These are phyloP conservation scores for Metschnikowia shivogae DNA, from an alignment of 805 yeast genomes.

Conservation along the genomic window DNA sequence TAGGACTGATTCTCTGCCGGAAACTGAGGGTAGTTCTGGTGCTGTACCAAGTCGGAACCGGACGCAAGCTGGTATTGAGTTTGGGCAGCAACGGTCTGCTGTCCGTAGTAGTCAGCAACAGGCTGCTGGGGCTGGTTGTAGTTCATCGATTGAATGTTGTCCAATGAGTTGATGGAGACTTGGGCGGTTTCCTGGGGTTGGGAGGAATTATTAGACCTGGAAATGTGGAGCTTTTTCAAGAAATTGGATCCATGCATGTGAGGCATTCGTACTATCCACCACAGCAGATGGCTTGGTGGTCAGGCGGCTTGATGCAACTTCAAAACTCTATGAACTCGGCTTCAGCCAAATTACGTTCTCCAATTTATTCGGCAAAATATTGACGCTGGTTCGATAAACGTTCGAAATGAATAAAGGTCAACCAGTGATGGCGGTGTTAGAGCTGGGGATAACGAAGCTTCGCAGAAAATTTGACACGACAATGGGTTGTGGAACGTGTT, in stretches of 20 bases:
- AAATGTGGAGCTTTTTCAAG: slow-evolving; percentile 17
- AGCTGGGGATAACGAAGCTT: too few species aligned
- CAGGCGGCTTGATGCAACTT: background rate
- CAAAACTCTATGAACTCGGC: too few species aligned
- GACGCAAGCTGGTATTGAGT: background rate
- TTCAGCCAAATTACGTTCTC: too few species aligned
- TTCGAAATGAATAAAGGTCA: too few species aligned
- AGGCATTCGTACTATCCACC: slow-evolving; percentile 1
- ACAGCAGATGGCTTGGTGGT: background rate
- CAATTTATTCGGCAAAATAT: too few species aligned
- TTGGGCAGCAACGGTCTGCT: background rate
- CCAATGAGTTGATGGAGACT: slow-evolving; percentile 11
- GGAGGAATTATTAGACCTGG: slow-evolving; percentile 9
- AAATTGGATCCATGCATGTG: slow-evolving; percentile 15
- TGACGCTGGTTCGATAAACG: too few species aligned
- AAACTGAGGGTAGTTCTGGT: slow-evolving; percentile 3
- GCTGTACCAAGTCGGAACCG: slow-evolving; percentile 1
- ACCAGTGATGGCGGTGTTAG: too few species aligned
- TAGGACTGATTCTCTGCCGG: background rate
- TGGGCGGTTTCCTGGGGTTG: slow-evolving; percentile 4
- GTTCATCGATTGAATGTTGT: slow-evolving; percentile 14
- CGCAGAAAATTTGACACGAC: background rate
- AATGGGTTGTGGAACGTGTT: background rate
- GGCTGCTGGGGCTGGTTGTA: slow-evolving; percentile 8
- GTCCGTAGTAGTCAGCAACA: slow-evolving; percentile 3